Evolutionary conservation across 805 yeast species (phyloP), one percentile per base, ranked within the genome.

Genomic region (Ogataea nakhonphanomensis): DNA sequence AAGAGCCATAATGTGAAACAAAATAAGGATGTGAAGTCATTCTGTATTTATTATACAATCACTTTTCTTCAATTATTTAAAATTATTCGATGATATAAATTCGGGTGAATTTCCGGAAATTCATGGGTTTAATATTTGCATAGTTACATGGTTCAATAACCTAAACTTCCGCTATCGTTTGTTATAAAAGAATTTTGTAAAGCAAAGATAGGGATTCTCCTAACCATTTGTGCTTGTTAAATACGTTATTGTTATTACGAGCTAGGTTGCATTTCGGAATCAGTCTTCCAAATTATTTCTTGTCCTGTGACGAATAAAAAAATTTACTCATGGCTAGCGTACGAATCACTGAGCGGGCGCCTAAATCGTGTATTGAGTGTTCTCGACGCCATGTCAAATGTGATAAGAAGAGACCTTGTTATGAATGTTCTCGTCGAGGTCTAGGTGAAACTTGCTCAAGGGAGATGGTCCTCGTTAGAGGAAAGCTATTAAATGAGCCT

Each of bases 311-410:
- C n/a, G 22, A 30, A 13, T n/a, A 12, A 30, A 14, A 30, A n/a
- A 25, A 25, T 3, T 4, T 11, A 4, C 20, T 30, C 24, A 35
- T 25, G 30, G 17, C 21, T n/a, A 17, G 22, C 12, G 28, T 35
- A 5, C 17, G 39, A 29, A 25, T 36, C n/a, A 37, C 41, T 15
- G 41, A 37, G 23, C 26, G 41, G 3, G 41, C 35, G 15, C 41
- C 41, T 2, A 37, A 37, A 37, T 25, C 41, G 2, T 37, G 41
- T 31, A 8, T 25, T 5, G 21, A 24, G 25, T 37, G 41, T 12
- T 25, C 41, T 4, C 24, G 30, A 11, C 23, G 35, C n/a, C 41
- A 37, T 12, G 26, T 31, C 3, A 37, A 27, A 14, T 37, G 41
- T 13, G 31, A 37, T 29, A 37, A 25, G 25, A 24, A 37, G 25